These are phyloP conservation scores for Blastocladiella emersonii DNA, from an alignment of 371 early-diverging fungal species.

Conservation along the genomic window DNA sequence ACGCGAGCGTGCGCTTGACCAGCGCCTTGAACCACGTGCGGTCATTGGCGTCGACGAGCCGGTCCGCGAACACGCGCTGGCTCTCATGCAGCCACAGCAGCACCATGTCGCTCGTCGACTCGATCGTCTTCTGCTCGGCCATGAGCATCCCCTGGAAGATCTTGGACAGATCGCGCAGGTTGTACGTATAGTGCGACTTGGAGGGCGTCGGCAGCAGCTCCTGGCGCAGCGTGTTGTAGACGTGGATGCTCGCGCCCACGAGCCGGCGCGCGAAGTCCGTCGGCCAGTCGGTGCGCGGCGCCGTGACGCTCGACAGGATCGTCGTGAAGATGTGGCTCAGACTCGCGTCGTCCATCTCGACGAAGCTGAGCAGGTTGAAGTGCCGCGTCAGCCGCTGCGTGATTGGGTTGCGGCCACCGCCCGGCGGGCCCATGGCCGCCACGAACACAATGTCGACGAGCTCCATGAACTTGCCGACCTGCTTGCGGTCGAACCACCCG, in stretches of 20 bases:
- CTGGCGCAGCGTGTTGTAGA: slow-evolving; percentile 39
- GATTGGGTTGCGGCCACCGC: slow-evolving; percentile 42
- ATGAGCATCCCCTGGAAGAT: slow-evolving; percentile 36
- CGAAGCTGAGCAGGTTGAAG: slow-evolving; percentile 33
- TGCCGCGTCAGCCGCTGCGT: slow-evolving; percentile 37
- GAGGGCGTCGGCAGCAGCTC: slow-evolving; percentile 41
- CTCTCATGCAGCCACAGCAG: slow-evolving; percentile 38
- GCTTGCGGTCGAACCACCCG: slow-evolving; percentile 45
- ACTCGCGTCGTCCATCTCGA: slow-evolving; percentile 37
- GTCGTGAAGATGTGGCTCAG: slow-evolving; percentile 33
- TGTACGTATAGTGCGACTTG: slow-evolving; percentile 47
- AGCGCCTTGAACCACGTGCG: slow-evolving; percentile 26
- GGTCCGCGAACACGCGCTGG: slow-evolving; percentile 38
- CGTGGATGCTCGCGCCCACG: slow-evolving; percentile 27
- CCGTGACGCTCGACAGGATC: slow-evolving; percentile 28
- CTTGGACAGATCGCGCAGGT: slow-evolving; percentile 41
- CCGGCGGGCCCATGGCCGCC: slow-evolving; percentile 43
- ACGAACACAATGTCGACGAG: slow-evolving; percentile 36
- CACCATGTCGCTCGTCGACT: slow-evolving; percentile 26
- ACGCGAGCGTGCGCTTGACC: slow-evolving; percentile 15
- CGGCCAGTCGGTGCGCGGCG: not conserved
- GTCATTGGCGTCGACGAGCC: slow-evolving; percentile 35
- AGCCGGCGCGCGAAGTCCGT: slow-evolving; percentile 17
- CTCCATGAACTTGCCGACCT: slow-evolving; percentile 43
- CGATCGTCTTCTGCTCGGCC: slow-evolving; percentile 29